A percentile compares a stretch with the other conserved stretches of the same genome.
phyloP scores from a whole-genome alignment of 2,329 filamentous ascomycete species.

The Ceratocystis alfenasii region DNA sequence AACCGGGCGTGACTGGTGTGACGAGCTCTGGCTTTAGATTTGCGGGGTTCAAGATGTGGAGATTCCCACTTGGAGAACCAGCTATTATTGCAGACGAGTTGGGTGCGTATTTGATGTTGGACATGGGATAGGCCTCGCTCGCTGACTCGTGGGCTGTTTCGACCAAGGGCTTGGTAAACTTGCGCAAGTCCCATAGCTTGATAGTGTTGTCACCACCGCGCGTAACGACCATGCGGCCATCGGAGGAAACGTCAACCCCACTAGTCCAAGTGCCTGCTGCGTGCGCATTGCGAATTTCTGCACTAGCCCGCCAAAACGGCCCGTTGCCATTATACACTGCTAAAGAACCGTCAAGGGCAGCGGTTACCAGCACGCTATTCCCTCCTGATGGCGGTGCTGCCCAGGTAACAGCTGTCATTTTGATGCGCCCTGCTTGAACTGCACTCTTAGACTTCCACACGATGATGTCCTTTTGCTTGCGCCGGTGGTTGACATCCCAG shows the following conservation, averaged over 20 bases:
- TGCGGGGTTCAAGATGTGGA: slow-evolving; percentile 88
- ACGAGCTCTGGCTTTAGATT: slow-evolving; percentile 75
- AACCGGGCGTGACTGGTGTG: slow-evolving; percentile 77
- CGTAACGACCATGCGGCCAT: slow-evolving; percentile 82
- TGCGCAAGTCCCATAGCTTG: slow-evolving; percentile 93
- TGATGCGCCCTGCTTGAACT: slow-evolving; percentile 76
- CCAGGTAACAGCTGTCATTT: slow-evolving; percentile 91
- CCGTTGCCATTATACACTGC: slow-evolving; percentile 88
- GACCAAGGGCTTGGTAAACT: slow-evolving; percentile 82
- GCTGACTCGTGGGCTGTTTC: slow-evolving; percentile 69
- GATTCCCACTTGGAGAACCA: slow-evolving; percentile 70
- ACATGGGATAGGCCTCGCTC: slow-evolving; percentile 69
- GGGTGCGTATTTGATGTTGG: slow-evolving; percentile 82
- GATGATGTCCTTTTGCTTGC: slow-evolving; percentile 82
- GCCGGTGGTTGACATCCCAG: slow-evolving; percentile 89
- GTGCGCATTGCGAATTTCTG: slow-evolving; percentile 76
- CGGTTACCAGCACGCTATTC: slow-evolving; percentile 64
- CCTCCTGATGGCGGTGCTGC: slow-evolving; percentile 63
- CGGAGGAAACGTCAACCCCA: slow-evolving; percentile 78
- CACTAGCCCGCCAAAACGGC: slow-evolving; percentile 68
- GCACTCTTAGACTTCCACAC: slow-evolving; percentile 90
- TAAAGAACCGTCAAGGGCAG: slow-evolving; percentile 78
- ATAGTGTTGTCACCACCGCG: slow-evolving; percentile 84
- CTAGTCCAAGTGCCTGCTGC: slow-evolving; percentile 76
- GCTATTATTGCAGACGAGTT: slow-evolving; percentile 76